Evolutionary conservation across 106 monocot species (phyloP).

Genomic region (Iris macrosiphon): DNA sequence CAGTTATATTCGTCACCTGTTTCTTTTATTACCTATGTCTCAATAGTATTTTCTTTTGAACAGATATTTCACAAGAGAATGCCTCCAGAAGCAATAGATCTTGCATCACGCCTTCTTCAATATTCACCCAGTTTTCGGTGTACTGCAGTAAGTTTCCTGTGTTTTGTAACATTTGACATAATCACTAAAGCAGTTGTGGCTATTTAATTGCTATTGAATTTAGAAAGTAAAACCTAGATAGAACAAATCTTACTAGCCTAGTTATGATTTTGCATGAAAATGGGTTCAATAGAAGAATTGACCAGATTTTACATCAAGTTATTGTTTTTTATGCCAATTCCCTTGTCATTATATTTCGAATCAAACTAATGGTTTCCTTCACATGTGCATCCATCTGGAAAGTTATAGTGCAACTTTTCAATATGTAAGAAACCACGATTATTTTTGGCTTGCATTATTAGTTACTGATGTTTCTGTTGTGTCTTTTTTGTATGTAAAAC

Average conservation of each 20-base stretch:
- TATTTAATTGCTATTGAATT: no score
- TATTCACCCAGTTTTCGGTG: conserved; percentile 70
- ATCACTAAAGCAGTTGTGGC: no score
- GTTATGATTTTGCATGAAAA: no score
- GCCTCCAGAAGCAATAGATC: conserved; percentile 36
- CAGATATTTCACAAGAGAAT: conserved; percentile 22
- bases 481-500: background rate
- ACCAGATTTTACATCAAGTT: no score
- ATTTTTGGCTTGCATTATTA: background rate
- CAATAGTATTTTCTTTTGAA: background rate
- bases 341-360: background rate
- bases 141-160: conserved; percentile 47
- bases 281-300: no score
- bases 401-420: background rate
- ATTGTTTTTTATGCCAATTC: background rate
- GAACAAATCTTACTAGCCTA: no score
- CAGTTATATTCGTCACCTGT: background rate
- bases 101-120: conserved; percentile 64
- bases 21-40: background rate
- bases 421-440: background rate
- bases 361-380: background rate
- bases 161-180: no score
- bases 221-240: no score
- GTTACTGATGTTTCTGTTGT: background rate
- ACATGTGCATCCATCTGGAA: background rate